A percentile compares a stretch with the other conserved stretches of the same genome.
phyloP scores from a whole-genome alignment of 2,329 filamentous ascomycete genomes.

The Escovopsis sp. region DNA sequence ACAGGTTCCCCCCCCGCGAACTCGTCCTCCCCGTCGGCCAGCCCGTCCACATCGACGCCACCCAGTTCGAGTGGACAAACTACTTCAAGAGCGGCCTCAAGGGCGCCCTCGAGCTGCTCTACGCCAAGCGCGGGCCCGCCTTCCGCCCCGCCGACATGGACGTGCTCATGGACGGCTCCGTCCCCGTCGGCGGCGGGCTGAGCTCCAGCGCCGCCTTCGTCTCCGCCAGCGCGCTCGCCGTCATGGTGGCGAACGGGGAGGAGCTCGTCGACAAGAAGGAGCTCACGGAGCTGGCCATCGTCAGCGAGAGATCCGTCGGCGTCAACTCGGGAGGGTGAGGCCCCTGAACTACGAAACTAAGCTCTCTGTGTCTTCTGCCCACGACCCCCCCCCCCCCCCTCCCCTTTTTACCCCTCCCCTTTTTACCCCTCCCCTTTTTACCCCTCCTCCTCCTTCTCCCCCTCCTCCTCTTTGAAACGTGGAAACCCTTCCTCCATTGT shows the following conservation, averaged over 20 bases:
- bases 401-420: constrained; percentile 1
- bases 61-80: constrained; percentile 86
- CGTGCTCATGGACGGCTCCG: constrained; percentile 77
- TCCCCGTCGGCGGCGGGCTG: constrained; percentile 81
- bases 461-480: background rate
- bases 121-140: constrained; percentile 43
- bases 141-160: constrained; percentile 64
- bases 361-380: background rate
- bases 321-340: constrained; percentile 84
- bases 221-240: constrained; percentile 74
- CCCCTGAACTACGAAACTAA: constrained; percentile 1
- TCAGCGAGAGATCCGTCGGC: constrained; percentile 84
- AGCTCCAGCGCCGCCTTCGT: constrained; percentile 92
- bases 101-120: constrained; percentile 65
- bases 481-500: too few relatives aligned
- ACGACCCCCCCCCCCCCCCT: too few relatives aligned
- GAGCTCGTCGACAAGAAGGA: constrained; percentile 73
- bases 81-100: constrained; percentile 91
- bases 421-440: too few relatives aligned
- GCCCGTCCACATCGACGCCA: constrained; percentile 67
- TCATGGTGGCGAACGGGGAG: constrained; percentile 74
- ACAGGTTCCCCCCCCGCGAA: constrained; percentile 60
- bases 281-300: constrained; percentile 81
- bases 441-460: background rate
- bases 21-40: constrained; percentile 53